Percentiles rank a stretch among this genome's conserved stretches.
Conservation (phyloP, 306 rosid species). For the Cucurbita argyrosperma region DNA sequence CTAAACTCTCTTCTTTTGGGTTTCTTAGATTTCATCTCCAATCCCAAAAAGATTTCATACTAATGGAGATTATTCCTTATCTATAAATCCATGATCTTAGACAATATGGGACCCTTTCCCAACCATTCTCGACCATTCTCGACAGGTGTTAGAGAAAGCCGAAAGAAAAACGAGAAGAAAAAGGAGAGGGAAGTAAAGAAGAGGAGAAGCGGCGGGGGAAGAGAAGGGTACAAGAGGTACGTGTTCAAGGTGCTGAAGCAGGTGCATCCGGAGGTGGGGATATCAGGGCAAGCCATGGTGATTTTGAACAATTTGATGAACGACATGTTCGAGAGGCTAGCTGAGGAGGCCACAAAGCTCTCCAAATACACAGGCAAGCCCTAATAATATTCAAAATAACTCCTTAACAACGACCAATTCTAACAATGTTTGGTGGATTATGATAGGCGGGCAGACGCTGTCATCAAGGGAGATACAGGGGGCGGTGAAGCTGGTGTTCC, state of each 20-base stretch:
- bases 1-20: too few species aligned
- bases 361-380: slow-evolving; percentile 14
- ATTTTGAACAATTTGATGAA: slow-evolving; percentile 50
- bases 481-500: slow-evolving; percentile 50
- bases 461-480: slow-evolving; percentile 51
- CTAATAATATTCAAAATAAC: too few species aligned
- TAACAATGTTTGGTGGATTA: not conserved
- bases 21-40: too few species aligned
- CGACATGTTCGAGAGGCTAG: slow-evolving; percentile 76
- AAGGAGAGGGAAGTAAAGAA: not conserved
- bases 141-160: not conserved
- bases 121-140: too few species aligned
- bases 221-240: slow-evolving; percentile 52
- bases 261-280: slow-evolving; percentile 65
- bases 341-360: slow-evolving; percentile 39
- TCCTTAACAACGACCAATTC: too few species aligned
- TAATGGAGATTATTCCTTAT: too few species aligned
- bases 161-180: slow-evolving; percentile 11
- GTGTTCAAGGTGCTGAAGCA: slow-evolving; percentile 53
- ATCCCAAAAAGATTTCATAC: too few species aligned
- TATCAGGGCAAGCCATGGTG: slow-evolving; percentile 44
- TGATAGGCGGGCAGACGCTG: slow-evolving; percentile 16
- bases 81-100: too few species aligned
- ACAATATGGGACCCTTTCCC: too few species aligned
- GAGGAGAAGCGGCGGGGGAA: not conserved